A percentile compares a stretch with the other conserved stretches of the same genome.
Conservation (phyloP, 75 land plant species). For the Sequoia sempervirens region DNA sequence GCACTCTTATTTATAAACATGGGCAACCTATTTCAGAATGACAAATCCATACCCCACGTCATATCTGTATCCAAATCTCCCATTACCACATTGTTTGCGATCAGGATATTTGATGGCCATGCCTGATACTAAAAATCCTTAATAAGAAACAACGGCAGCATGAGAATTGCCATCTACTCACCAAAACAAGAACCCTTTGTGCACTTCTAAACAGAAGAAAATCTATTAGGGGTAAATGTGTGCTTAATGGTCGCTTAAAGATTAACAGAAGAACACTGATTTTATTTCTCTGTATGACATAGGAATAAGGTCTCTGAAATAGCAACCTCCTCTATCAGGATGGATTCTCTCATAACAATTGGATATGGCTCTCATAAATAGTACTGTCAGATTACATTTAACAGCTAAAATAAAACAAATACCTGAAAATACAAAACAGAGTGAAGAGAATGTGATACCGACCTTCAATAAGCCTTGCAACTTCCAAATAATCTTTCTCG, state of each 20-base stretch:
- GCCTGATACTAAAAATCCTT: neutral
- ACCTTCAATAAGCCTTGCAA: constrained; percentile 37
- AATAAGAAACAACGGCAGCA: neutral
- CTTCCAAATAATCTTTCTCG: constrained; percentile 23
- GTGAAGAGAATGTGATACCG: neutral
- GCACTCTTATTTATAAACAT: neutral
- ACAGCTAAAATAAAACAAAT: neutral
- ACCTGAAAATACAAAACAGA: neutral
- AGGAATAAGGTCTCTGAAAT: neutral
- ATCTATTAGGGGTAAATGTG: neutral
- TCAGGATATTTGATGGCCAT: neutral
- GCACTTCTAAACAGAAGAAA: neutral
- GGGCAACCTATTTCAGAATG: neutral
- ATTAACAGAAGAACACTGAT: neutral
- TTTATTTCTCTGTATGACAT: neutral
- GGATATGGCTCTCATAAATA: neutral
- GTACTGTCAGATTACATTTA: neutral
- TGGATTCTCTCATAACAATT: neutral
- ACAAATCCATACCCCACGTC: neutral
- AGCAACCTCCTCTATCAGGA: neutral
- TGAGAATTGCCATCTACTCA: neutral
- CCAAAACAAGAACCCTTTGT: neutral
- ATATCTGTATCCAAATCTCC: neutral
- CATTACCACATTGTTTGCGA: neutral
- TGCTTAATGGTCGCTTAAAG: neutral